Base-by-base conservation (phyloP, 805 yeast genomes). In the Scheffersomyces ergatensis region DNA sequence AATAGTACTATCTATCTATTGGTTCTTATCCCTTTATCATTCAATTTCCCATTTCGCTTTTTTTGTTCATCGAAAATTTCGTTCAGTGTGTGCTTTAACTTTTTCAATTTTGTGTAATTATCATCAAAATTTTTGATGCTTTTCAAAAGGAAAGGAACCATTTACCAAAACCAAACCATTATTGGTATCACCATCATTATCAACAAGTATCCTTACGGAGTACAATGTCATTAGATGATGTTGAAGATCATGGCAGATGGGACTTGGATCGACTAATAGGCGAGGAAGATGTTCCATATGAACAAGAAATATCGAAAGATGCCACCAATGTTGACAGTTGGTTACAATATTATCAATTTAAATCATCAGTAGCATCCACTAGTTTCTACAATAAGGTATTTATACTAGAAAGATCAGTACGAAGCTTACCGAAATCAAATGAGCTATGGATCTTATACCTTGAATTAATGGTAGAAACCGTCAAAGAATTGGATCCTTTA, bases 381-480 rank as follows among this genome's bases (percentile, higher is more conserved):
- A 18, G 51, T 26, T 39, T 62, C 51, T 59, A 54, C 49, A 57
- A 63, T 20, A 65, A 67, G 42, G 49, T 79, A 5, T 78, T 75
- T 40, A 65, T 84, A 1, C 53, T 75, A 39, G 74, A 70, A 42
- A 57, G 93, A 53, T 82, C 85, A 0, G 70, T 76, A 13, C 47
- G 50, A 7, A 51, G 57, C 9, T 51, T 78, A 12, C 67, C 65
- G 6, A 55, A 75, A 37, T 75, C 80, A 2, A 72, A 72, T 45
- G 73, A 76, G 46, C 51, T 84, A 18, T 83, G 89, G 89, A 58
- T 61, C 41, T 32, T 57, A 8, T 80, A 78, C 48, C 47, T 80
- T 18, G 70, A 70, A 17, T 46, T 74, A 19, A 55, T 82, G 19
- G 45, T 66, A 0, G 57, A 55, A 2, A 45, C 61, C 12, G 48